Conservation (phyloP, 495 filamentous ascomycete species). For the Wilcoxina mikolae region DNA sequence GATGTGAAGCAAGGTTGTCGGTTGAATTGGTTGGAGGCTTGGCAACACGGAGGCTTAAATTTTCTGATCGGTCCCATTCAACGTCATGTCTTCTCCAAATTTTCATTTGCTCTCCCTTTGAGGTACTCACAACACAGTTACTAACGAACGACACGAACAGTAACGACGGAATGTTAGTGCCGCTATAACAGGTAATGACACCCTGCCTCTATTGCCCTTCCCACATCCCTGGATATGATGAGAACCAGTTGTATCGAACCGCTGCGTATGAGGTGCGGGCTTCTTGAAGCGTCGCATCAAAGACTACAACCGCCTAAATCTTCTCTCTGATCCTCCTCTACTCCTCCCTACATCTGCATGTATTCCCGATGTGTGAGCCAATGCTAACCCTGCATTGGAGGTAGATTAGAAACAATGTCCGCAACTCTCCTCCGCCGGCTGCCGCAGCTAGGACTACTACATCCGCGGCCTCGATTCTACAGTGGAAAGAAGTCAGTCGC, state of each 20-base stretch:
- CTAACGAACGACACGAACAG: background rate
- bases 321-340: constrained; percentile 27
- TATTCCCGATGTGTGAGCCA: background rate
- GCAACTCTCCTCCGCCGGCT: constrained; percentile 1
- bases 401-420: background rate
- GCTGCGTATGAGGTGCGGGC: constrained; percentile 65
- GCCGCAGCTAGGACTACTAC: background rate
- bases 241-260: constrained; percentile 51
- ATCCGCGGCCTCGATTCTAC: too few species aligned
- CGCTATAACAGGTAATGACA: constrained; percentile 1
- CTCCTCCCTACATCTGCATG: background rate
- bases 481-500: too few species aligned
- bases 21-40: constrained; percentile 5
- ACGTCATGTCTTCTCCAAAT: too few species aligned
- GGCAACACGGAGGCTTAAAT: constrained; percentile 9
- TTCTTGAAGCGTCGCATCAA: constrained; percentile 15
- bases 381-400: background rate
- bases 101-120: background rate
- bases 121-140: background rate
- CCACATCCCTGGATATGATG: constrained; percentile 35
- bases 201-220: constrained; percentile 19
- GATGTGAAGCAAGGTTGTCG: background rate
- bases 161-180: background rate
- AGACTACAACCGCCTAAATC: constrained; percentile 28
- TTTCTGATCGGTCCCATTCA: too few species aligned